These are phyloP conservation scores for Collybia nuda DNA, from an alignment of 768 basidiomycete species.

Conservation along the genomic window DNA sequence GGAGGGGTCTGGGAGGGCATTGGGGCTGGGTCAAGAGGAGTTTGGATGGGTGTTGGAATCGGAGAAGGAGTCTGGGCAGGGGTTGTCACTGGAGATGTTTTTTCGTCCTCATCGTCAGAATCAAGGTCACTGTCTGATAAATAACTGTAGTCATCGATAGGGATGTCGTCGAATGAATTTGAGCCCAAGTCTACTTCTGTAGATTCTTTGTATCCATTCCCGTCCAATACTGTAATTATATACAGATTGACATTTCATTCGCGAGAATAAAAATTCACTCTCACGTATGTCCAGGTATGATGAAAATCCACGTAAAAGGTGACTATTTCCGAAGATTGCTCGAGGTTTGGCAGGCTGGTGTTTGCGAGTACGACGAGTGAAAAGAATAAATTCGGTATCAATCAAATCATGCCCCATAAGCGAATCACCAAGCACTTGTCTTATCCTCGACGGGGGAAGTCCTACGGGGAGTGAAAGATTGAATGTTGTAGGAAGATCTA, in stretches of 20 bases:
- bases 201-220: not conserved
- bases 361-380: conserved; percentile 10
- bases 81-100: too few relatives aligned
- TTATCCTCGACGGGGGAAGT: conserved; percentile 2
- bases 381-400: conserved; percentile 21
- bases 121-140: conserved; percentile 21
- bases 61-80: not conserved
- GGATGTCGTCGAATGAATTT: conserved; percentile 1
- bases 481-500: conserved; percentile 5
- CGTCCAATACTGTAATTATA: conserved; percentile 10
- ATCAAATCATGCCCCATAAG: conserved; percentile 12
- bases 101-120: conserved; percentile 1
- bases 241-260: not conserved
- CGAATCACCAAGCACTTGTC: conserved; percentile 10
- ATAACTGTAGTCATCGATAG: conserved; percentile 13
- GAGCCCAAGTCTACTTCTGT: conserved; percentile 7
- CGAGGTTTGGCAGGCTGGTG: conserved; percentile 6
- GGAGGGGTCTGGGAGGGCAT: too few relatives aligned
- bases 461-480: not conserved
- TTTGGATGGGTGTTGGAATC: too few relatives aligned
- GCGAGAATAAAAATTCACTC: not conserved
- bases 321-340: conserved; percentile 14
- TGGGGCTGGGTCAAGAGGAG: too few relatives aligned
- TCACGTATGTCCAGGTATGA: conserved; percentile 14
- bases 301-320: conserved; percentile 15